Evolutionary conservation across 1,284 basidiomycete genomes (phyloP).

Genomic region (Cutaneotrichosporon spelunceum): DNA sequence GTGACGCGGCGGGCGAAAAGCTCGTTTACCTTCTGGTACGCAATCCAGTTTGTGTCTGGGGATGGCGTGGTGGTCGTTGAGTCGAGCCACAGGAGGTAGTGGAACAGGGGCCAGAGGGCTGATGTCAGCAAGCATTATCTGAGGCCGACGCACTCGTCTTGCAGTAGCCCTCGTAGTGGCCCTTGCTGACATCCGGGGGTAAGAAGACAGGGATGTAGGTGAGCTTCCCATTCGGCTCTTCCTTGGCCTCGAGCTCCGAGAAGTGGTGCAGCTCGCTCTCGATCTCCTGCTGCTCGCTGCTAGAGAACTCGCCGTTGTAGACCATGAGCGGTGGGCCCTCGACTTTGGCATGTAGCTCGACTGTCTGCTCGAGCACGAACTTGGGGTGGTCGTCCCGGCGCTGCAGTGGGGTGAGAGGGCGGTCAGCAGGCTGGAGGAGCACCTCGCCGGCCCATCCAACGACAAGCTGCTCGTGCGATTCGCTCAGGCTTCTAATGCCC

Average conservation of each 20-base stretch:
- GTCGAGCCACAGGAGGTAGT: conserved; percentile 97
- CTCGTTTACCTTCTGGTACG: conserved; percentile 80
- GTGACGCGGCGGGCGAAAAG: conserved; percentile 78
- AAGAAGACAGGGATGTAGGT: conserved; percentile 88
- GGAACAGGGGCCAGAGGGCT: conserved; percentile 94
- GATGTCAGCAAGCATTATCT: conserved; percentile 13
- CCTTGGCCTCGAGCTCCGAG: conserved; percentile 59
- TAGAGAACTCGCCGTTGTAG: conserved; percentile 58
- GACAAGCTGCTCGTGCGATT: conserved; percentile 82
- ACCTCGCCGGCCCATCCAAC: conserved; percentile 94
- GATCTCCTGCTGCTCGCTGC: conserved; percentile 62
- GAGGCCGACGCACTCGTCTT: conserved; percentile 72
- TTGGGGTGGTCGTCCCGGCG: conserved; percentile 11
- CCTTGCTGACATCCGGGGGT: conserved; percentile 82
- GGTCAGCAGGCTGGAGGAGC: conserved; percentile 36
- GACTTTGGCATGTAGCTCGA: conserved; percentile 26
- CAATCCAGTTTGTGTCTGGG: conserved; percentile 75
- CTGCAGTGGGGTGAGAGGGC: conserved; percentile 12
- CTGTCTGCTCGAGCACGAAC: conserved; percentile 22
- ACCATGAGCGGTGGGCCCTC: conserved; percentile 48
- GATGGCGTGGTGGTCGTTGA: conserved; percentile 56
- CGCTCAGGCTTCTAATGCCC: conserved; percentile 78
- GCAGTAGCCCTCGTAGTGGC: conserved; percentile 96
- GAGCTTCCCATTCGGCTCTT: conserved; percentile 57
- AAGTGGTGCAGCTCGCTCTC: conserved; percentile 62